A percentile compares a stretch with the other conserved stretches of the same genome.
Evolutionary conservation across 805 yeast genomes (phyloP).

Genomic region (Saccharomycopsis babjevae): DNA sequence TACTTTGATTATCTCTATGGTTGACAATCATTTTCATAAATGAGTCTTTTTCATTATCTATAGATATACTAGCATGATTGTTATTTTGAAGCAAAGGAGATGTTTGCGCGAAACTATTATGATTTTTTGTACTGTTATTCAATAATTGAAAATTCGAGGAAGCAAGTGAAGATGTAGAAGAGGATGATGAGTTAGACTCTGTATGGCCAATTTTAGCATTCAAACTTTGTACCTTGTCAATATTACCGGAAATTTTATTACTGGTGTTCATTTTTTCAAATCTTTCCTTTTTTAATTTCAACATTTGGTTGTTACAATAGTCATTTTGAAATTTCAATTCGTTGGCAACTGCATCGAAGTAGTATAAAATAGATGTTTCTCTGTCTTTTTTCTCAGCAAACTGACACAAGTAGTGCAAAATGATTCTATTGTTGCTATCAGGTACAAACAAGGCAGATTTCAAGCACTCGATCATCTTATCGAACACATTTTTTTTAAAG

Average conservation of each 20-base stretch:
- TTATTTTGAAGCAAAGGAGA: slow-evolving; percentile 20
- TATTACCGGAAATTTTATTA: slow-evolving; percentile 21
- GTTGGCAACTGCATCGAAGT: slow-evolving; percentile 40
- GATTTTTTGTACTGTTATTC: slow-evolving; percentile 22
- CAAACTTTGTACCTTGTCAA: background rate
- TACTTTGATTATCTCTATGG: slow-evolving; percentile 74
- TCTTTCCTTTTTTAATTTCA: slow-evolving; percentile 18
- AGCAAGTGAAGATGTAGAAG: background rate
- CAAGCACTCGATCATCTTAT: slow-evolving; percentile 46
- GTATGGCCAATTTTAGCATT: background rate
- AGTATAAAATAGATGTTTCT: slow-evolving; percentile 42
- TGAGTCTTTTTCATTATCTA: slow-evolving; percentile 25
- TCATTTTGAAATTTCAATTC: slow-evolving; percentile 13
- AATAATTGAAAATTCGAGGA: slow-evolving; percentile 21
- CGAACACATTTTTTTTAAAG: slow-evolving; percentile 50
- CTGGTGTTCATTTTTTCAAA: slow-evolving; percentile 22
- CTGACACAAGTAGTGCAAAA: slow-evolving; percentile 58
- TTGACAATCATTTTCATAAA: slow-evolving; percentile 51
- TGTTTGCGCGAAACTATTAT: slow-evolving; percentile 11
- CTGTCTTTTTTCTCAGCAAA: slow-evolving; percentile 40
- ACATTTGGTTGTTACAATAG: slow-evolving; percentile 14
- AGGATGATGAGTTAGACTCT: background rate
- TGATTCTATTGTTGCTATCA: slow-evolving; percentile 62
- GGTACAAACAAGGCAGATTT: slow-evolving; percentile 61
- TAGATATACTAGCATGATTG: background rate